phyloP scores from a whole-genome alignment of 2,329 filamentous ascomycete genomes.

The Neonectria neomacrospora region DNA sequence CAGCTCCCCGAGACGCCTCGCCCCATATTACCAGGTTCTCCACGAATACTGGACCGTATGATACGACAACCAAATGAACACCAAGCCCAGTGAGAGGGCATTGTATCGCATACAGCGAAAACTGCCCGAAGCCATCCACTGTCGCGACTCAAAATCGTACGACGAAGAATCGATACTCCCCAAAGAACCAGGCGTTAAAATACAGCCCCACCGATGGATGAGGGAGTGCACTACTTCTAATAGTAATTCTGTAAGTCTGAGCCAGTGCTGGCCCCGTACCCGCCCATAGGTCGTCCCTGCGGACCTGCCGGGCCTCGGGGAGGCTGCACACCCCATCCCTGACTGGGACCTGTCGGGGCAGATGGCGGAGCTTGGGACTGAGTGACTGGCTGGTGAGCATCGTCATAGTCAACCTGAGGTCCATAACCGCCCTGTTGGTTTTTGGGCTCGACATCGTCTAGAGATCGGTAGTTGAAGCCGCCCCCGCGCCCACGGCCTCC shows the following conservation, averaged over 20 bases:
- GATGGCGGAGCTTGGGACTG: constrained; percentile 35
- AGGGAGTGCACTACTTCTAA: constrained; percentile 34
- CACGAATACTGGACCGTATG: constrained; percentile 2
- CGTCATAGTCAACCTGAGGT: constrained; percentile 60
- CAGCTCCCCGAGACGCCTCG: constrained; percentile 36
- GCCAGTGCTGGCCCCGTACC: constrained; percentile 34
- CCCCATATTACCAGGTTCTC: constrained; percentile 8
- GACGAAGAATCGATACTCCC: constrained; percentile 15
- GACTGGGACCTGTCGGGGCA: constrained; percentile 39
- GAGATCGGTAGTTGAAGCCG: constrained; percentile 69
- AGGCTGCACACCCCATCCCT: constrained; percentile 37
- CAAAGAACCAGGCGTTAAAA: constrained; percentile 21
- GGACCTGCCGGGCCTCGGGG: constrained; percentile 35
- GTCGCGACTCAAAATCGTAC: not conserved
- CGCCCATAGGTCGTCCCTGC: constrained; percentile 42
- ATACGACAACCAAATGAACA: constrained; percentile 19
- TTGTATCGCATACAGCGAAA: not conserved
- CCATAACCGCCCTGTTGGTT: constrained; percentile 58
- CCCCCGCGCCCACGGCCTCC: constrained; percentile 60
- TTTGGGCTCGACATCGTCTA: constrained; percentile 71
- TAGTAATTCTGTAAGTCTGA: constrained; percentile 45
- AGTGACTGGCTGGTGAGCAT: constrained; percentile 48
- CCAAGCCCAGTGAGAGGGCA: constrained; percentile 9
- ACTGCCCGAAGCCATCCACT: not conserved
- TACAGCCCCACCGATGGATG: not conserved